These are phyloP conservation scores for Globisporangium camurandrum DNA, from an alignment of 352 stramenopile species.

Conservation along the genomic window DNA sequence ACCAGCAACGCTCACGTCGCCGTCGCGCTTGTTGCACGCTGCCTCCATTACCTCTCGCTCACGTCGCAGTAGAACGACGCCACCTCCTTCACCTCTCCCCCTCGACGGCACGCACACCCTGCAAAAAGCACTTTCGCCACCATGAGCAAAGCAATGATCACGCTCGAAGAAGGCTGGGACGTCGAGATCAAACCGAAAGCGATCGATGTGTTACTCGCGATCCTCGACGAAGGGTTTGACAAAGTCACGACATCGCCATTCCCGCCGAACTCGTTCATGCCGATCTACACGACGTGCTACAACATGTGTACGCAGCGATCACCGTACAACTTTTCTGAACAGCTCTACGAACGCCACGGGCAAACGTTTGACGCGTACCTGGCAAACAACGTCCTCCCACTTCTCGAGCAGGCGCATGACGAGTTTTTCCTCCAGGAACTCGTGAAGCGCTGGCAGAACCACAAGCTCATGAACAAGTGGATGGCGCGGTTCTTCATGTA, in stretches of 20 bases:
- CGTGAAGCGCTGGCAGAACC: conserved; percentile 95
- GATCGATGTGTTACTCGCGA: conserved; percentile 82
- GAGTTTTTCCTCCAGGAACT: conserved; percentile 97
- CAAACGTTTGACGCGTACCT: conserved; percentile 85
- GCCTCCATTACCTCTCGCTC: too few relatives aligned
- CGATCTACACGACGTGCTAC: conserved; percentile 93
- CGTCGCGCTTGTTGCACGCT: too few relatives aligned
- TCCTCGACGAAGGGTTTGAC: conserved; percentile 82
- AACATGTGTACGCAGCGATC: conserved; percentile 99
- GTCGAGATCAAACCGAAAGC: conserved; percentile 85
- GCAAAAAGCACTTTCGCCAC: conserved; percentile 2
- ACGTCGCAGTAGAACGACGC: too few relatives aligned
- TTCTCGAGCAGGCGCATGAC: conserved; percentile 83
- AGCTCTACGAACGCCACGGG: conserved; percentile 97
- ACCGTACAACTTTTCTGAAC: conserved; percentile 98
- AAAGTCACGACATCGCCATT: conserved; percentile 77
- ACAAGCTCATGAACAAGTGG: conserved; percentile 99
- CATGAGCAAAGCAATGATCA: conserved; percentile 83
- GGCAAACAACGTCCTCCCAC: conserved; percentile 87
- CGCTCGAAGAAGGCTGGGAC: conserved; percentile 82
- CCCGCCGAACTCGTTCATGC: conserved; percentile 82
- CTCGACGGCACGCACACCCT: not conserved
- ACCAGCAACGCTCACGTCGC: too few relatives aligned
- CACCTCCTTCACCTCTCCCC: not conserved
- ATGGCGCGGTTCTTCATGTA: conserved; percentile 99